Evolutionary conservation across 1,139 yeast genomes (phyloP).

Genomic region (Yamadazyma siamensis): DNA sequence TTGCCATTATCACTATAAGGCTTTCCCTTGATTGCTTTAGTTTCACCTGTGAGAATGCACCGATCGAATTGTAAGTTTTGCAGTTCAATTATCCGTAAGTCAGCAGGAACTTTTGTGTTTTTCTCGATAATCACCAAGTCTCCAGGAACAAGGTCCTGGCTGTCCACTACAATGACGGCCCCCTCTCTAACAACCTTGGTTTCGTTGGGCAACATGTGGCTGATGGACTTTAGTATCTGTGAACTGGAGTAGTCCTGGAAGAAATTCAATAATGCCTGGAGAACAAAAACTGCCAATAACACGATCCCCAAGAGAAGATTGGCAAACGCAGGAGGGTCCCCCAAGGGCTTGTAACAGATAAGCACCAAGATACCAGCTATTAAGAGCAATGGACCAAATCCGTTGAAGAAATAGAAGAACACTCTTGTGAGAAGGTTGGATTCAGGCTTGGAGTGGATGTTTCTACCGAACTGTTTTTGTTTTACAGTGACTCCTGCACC

Average conservation of each 20-base stretch:
- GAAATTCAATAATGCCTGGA: conserved; percentile 48
- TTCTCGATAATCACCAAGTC: conserved; percentile 23
- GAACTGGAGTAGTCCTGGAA: conserved; percentile 50
- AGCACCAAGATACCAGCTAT: conserved; percentile 46
- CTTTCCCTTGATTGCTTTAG: conserved; percentile 21
- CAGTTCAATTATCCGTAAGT: conserved; percentile 25
- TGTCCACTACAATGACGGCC: conserved; percentile 11
- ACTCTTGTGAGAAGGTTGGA: conserved; percentile 28
- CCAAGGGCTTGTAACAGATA: conserved; percentile 50
- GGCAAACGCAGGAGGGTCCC: conserved; percentile 47
- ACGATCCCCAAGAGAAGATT: conserved; percentile 47
- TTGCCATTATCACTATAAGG: conserved; percentile 27
- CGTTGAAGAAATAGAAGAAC: conserved; percentile 45
- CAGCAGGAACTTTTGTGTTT: conserved; percentile 32
- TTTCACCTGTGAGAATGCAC: conserved; percentile 36
- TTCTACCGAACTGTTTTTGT: conserved; percentile 29
- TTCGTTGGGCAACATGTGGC: conserved; percentile 41
- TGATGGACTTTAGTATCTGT: conserved; percentile 48
- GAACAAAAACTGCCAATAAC: conserved; percentile 39
- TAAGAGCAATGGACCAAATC: conserved; percentile 45
- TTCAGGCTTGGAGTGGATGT: conserved; percentile 38
- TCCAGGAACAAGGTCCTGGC: conserved; percentile 29
- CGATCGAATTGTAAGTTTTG: conserved; percentile 30
- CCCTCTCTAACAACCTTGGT: conserved; percentile 23
- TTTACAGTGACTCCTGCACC: conserved; percentile 12